A percentile compares a stretch with the other conserved stretches of the same genome.
Evolutionary conservation across 352 stramenopile species (phyloP).

Genomic region (Phytopythium sindhum): DNA sequence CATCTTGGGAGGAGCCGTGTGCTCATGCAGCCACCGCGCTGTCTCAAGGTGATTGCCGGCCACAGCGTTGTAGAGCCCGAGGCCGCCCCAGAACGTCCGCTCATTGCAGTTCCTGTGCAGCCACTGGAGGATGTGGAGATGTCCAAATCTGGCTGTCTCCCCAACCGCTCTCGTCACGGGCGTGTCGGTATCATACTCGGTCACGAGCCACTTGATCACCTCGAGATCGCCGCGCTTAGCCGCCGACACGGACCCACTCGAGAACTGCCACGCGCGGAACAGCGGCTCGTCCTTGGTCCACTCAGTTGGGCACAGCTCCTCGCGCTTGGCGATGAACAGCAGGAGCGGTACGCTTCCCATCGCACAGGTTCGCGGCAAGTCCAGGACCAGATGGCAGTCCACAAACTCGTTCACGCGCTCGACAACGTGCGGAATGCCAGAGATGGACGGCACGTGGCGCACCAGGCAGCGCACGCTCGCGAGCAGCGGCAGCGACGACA

Average conservation of each 20-base stretch:
- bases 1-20: too few species aligned
- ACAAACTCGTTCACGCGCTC: too few species aligned
- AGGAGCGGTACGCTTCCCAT: not conserved
- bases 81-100: conserved; percentile 24
- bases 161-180: not conserved
- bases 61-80: too few species aligned
- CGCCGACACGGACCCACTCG: not conserved
- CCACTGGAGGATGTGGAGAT: conserved; percentile 18
- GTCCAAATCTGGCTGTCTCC: conserved; percentile 7
- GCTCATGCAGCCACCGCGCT: too few species aligned
- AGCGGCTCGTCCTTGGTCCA: not conserved
- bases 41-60: too few species aligned
- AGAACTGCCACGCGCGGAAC: not conserved
- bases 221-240: not conserved
- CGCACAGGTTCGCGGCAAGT: not conserved
- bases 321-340: not conserved
- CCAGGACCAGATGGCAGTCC: not conserved
- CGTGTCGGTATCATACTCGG: not conserved
- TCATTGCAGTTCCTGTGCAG: conserved; percentile 17
- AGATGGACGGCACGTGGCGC: too few species aligned
- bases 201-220: not conserved
- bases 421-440: too few species aligned
- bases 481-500: too few species aligned
- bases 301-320: not conserved
- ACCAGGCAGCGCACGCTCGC: too few species aligned